A percentile compares a stretch with the other conserved stretches of the same genome.
These are phyloP conservation scores for Galeopsis tetrahit DNA, from an alignment of 257 asterid species.

Conservation along the genomic window DNA sequence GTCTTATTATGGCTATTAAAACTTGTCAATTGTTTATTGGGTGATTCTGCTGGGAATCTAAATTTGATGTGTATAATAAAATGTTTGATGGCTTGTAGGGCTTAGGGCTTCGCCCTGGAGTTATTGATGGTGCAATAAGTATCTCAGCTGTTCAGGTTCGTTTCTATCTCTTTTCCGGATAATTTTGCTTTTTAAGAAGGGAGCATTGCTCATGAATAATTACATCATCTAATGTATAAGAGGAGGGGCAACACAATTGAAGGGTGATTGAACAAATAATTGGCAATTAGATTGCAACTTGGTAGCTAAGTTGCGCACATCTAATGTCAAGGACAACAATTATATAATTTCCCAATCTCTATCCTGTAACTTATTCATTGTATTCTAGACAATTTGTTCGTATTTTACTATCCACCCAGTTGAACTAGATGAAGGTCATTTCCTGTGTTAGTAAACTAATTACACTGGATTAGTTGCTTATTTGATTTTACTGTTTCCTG, in stretches of 20 bases:
- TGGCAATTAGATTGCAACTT: conserved; percentile 2
- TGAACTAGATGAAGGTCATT: conserved; percentile 10
- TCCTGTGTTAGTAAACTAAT: background rate
- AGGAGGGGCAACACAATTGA: background rate
- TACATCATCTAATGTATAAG: background rate
- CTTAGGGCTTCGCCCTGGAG: conserved; percentile 85
- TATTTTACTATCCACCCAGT: background rate
- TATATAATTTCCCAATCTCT: background rate
- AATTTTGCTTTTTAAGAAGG: conserved; percentile 1
- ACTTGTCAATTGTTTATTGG: conserved; percentile 10
- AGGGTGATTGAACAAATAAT: background rate
- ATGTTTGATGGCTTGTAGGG: conserved; percentile 56
- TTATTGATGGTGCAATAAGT: conserved; percentile 96
- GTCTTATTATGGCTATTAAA: background rate
- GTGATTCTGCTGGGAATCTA: background rate
- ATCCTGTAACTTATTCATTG: background rate
- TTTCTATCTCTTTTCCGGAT: conserved; percentile 30
- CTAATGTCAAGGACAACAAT: conserved; percentile 10
- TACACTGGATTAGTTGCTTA: conserved; percentile 11
- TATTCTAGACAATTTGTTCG: background rate
- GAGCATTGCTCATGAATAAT: background rate
- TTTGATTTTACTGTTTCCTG: conserved; percentile 31
- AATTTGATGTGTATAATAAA: conserved; percentile 7
- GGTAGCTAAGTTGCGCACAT: background rate
- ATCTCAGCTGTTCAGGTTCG: conserved; percentile 97